Base-by-base conservation (phyloP, 2,329 filamentous ascomycete species). In the Sphaerulina populicola region DNA sequence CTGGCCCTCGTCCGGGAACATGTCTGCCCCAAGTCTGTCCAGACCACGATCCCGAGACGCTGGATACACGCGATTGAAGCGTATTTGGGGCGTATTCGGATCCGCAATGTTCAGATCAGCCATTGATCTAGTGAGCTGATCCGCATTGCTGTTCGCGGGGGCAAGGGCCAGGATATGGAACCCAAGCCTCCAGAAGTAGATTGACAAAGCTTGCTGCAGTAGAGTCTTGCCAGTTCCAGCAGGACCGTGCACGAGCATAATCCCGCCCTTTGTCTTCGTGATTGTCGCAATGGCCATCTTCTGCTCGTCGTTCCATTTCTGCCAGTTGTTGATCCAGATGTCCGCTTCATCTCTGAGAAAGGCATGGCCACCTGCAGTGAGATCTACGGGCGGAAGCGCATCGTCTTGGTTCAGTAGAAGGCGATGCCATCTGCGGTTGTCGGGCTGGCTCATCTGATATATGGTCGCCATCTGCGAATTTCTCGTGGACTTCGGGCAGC, bases 341-440 rank as follows among this genome's bases (percentile, higher is more conserved):
- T 48, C 35, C 14, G 31, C 31, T 35, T 35, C 12, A n/a, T 35
- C 6, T 35, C 31, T 35, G 31, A n/a, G 6, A 6, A 1, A 4
- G 4, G 31, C 5, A 5, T 38, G 15, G 3, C 37, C 40, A 4
- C 31, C 42, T 10, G 33, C 29, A n/a, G 51, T 56, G 29, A 53
- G 21, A 39, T 60, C 50, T 12, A 56, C 39, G 11, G 39, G 9
- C 4, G 15, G 31, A 15, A 57, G 37, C 6, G 23, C 23, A 14
- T 52, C 41, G 23, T 60, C 50, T 23, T 60, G 58, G 31, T 60
- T 60, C n/a, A 60, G 52, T 15, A 59, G 33, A 11, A 57, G 35
- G 2, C 35, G 12, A 21, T 51, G 43, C 57, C 57, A 59, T 9
- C 49, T 38, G 23, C 30, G 29, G 30, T 56, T 51, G 14, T 46